Base-by-base conservation (phyloP, 352 stramenopile species). In the Phytophthora meadii region DNA sequence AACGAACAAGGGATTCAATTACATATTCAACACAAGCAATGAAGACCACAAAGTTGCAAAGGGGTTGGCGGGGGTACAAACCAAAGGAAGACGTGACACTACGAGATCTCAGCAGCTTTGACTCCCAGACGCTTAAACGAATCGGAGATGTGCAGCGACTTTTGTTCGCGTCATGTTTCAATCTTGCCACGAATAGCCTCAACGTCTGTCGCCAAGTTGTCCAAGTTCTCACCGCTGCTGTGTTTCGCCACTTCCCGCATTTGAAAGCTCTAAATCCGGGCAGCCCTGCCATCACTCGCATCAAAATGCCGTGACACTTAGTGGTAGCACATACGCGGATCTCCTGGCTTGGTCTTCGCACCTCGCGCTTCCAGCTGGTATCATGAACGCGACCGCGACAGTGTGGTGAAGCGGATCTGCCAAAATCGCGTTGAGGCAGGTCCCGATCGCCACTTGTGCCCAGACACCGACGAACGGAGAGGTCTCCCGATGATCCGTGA, bases 281-380 rank as follows among this genome's bases (percentile, higher is more conserved):
- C 19, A 5, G 39, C 7, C 39, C n/a, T 8, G 25, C 8, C 9
- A 9, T 42, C 0, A 12, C 24, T 12, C 37, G 36, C n/a, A 2
- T 50, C 12, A 50, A 24, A 14, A 4, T 1, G 22, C 47, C n/a
- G 47, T 32, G 5, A 3, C 27, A 4, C 22, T 12, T 3, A 6
- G 17, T 2, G 42, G 49, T 17, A 7, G 17, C 0, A 50, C 50
- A 3, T 12, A 51, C 4, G 50, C 49, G 30, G 50, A 56, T 14
- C 17, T 61, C 5, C 27, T 61, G 8, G 58, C 49, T 6, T 66
- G 40, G 42, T 55, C 49, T 4, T 39, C 46, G 9, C 46, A 40
- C 7, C 27, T 53, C 12, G 1, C 25, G 15, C 8, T 17, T 24
- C 7, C 12, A 45, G 14, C 34, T 9, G 34, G 14, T 0, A 6